Conservation (phyloP, 1,139 yeast species). For the Geotrichum aggregatum region DNA sequence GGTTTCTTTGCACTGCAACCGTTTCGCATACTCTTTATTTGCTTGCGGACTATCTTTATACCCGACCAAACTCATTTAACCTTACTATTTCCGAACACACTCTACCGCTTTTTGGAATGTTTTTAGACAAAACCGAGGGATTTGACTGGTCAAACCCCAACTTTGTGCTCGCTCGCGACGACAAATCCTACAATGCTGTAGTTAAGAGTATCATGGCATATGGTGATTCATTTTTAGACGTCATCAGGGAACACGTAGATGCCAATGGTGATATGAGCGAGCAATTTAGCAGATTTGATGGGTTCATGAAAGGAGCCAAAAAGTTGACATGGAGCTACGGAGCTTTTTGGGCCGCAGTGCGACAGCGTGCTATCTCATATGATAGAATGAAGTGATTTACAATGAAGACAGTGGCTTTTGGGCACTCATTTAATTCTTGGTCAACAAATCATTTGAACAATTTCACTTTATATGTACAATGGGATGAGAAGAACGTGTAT, state of each 20-base stretch:
- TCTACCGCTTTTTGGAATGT: conserved; percentile 30
- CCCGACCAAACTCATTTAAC: conserved; percentile 35
- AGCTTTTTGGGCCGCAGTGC: conserved; percentile 65
- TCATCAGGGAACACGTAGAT: conserved; percentile 68
- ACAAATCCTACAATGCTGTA: conserved; percentile 24
- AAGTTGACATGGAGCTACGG: conserved; percentile 91
- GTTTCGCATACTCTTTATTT: conserved; percentile 58
- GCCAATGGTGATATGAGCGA: conserved; percentile 78
- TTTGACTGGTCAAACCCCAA: conserved; percentile 17
- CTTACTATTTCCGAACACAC: conserved; percentile 34
- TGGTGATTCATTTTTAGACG: conserved; percentile 74
- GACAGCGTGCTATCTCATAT: conserved; percentile 34
- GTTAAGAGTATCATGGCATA: conserved; percentile 36
- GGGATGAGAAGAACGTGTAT: background rate
- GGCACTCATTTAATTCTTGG: conserved; percentile 1
- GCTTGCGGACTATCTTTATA: conserved; percentile 38
- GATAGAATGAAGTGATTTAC: conserved; percentile 1
- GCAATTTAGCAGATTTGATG: conserved; percentile 76
- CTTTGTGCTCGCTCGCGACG: conserved; percentile 17
- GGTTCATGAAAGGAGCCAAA: conserved; percentile 83
- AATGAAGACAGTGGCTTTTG: background rate
- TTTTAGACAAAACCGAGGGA: conserved; percentile 24
- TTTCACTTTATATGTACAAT: conserved; percentile 7
- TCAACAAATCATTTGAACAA: background rate
- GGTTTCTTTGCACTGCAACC: conserved; percentile 86